Conservation (phyloP, 345 rosid species). For the Carallia brachiata region DNA sequence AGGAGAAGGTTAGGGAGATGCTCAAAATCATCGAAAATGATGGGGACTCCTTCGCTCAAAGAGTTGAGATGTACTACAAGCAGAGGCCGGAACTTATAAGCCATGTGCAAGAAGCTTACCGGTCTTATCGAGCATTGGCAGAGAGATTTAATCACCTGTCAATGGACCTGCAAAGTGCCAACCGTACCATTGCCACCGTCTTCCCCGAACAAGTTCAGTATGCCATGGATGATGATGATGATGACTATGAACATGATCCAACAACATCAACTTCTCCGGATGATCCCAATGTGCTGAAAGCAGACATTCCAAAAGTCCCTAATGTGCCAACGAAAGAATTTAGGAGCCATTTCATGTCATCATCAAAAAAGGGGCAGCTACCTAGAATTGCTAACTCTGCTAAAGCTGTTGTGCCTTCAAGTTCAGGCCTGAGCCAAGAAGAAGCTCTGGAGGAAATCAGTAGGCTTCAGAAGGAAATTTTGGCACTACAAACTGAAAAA, state of each 20-base stretch:
- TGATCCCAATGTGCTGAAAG: slow-evolving; percentile 21
- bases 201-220: slow-evolving; percentile 70
- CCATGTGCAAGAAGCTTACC: slow-evolving; percentile 60
- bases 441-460: slow-evolving; percentile 69
- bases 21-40: slow-evolving; percentile 62
- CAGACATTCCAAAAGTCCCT: slow-evolving; percentile 46
- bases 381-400: slow-evolving; percentile 28
- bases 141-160: slow-evolving; percentile 69
- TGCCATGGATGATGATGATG: slow-evolving; percentile 42
- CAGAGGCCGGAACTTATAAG: slow-evolving; percentile 69
- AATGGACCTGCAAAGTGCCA: slow-evolving; percentile 68
- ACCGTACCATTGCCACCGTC: slow-evolving; percentile 64
- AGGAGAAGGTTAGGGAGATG: slow-evolving; percentile 54
- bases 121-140: slow-evolving; percentile 69
- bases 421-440: slow-evolving; percentile 51
- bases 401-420: slow-evolving; percentile 25
- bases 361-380: slow-evolving; percentile 37
- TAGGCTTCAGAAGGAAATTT: slow-evolving; percentile 63
- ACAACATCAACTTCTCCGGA: slow-evolving; percentile 14
- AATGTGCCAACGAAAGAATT: slow-evolving; percentile 45
- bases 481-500: slow-evolving; percentile 68
- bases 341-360: slow-evolving; percentile 33
- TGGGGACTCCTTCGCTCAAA: slow-evolving; percentile 67
- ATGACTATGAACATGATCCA: neutral
- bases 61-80: slow-evolving; percentile 79